Evolutionary conservation across 2,329 filamentous ascomycete species (phyloP).

Genomic region (Madurella mycetomatis): DNA sequence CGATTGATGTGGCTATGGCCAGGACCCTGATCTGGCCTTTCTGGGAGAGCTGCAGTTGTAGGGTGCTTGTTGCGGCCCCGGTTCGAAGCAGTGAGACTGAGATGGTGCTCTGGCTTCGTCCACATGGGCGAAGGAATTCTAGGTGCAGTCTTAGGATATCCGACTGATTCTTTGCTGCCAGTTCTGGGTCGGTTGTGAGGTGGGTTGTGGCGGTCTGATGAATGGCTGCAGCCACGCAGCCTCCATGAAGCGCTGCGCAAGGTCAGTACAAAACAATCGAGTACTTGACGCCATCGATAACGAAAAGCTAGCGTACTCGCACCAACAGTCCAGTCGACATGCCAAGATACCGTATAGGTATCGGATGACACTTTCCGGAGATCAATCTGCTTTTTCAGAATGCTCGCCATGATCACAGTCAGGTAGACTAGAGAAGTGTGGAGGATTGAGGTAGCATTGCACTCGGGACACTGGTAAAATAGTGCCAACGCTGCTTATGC

Average conservation of each 20-base stretch:
- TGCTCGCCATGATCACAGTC: conserved; percentile 4
- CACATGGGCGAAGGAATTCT: conserved; percentile 27
- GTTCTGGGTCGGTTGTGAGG: conserved; percentile 14
- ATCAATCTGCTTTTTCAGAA: conserved; percentile 22
- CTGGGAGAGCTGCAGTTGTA: conserved; percentile 26
- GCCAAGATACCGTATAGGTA: conserved; percentile 21
- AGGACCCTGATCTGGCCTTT: conserved; percentile 18
- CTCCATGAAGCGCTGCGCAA: conserved; percentile 24
- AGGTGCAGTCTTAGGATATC: conserved; percentile 27
- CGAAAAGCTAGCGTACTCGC: conserved; percentile 9
- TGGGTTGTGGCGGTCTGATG: conserved; percentile 24
- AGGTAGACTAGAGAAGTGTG: neutral
- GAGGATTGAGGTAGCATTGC: neutral
- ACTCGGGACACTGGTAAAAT: too few relatives aligned
- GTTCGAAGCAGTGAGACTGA: conserved; percentile 20
- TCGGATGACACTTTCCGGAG: conserved; percentile 10
- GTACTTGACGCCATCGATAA: neutral
- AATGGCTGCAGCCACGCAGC: conserved; percentile 25
- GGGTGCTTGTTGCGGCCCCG: conserved; percentile 19
- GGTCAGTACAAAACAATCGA: neutral
- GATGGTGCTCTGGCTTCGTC: conserved; percentile 21
- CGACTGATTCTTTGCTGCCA: conserved; percentile 20
- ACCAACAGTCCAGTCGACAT: conserved; percentile 25
- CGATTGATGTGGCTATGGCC: conserved; percentile 24
- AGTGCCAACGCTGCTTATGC: too few relatives aligned